Evolutionary conservation across 352 stramenopile species (phyloP).

Genomic region (Phytophthora sojae): DNA sequence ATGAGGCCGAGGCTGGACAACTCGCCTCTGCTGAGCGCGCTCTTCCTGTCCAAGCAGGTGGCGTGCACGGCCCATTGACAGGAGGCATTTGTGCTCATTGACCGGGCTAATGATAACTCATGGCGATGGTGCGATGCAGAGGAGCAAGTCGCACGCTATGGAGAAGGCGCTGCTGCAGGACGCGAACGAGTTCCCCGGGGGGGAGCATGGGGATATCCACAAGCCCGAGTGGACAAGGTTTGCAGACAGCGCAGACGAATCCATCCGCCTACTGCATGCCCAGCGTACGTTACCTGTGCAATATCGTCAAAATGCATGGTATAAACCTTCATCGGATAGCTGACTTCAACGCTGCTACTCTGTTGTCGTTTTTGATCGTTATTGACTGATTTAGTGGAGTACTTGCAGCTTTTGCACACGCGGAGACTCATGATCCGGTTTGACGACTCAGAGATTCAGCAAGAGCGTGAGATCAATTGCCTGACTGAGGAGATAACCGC

Average conservation of each 20-base stretch:
- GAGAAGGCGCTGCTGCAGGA: constrained; percentile 75
- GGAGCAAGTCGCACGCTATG: constrained; percentile 61
- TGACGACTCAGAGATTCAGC: constrained; percentile 65
- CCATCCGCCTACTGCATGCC: constrained; percentile 65
- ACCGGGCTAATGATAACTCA: not conserved
- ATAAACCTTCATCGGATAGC: no score
- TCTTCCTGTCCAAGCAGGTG: constrained; percentile 71
- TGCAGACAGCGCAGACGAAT: constrained; percentile 71
- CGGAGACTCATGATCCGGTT: constrained; percentile 86
- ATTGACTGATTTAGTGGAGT: constrained; percentile 60
- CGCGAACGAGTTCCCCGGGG: constrained; percentile 40
- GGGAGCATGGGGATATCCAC: constrained; percentile 41
- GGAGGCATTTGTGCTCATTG: no score
- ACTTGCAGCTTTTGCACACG: constrained; percentile 82
- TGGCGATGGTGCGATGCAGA: constrained; percentile 28
- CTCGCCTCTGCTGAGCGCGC: constrained; percentile 43
- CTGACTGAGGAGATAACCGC: constrained; percentile 69
- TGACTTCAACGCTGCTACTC: not conserved
- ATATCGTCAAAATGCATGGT: no score
- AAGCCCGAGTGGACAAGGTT: constrained; percentile 74
- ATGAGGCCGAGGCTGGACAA: constrained; percentile 56
- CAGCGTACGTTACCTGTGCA: constrained; percentile 52
- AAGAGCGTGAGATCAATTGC: constrained; percentile 77
- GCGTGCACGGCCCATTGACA: not conserved
- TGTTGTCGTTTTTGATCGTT: not conserved